Percentiles rank a stretch among this genome's conserved stretches.
Conservation (phyloP, 768 basidiomycete species). For the Suillus hirtellus region DNA sequence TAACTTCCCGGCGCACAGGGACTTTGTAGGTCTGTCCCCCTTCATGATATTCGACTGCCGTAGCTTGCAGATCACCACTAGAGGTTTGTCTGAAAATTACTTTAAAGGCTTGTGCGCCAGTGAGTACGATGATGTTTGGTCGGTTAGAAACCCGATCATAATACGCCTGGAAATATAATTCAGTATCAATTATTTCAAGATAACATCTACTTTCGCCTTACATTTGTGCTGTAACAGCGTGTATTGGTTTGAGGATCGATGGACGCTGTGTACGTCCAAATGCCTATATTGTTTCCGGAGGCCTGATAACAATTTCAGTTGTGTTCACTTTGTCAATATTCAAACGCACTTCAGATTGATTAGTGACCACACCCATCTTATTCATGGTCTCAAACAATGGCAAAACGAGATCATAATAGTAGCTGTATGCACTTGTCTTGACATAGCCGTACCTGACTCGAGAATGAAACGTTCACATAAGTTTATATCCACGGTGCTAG, state of each 20-base stretch:
- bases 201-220: background rate
- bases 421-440: slow-evolving; percentile 20
- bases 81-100: slow-evolving; percentile 17
- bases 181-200: background rate
- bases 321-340: background rate
- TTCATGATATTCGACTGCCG: slow-evolving; percentile 24
- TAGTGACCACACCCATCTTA: slow-evolving; percentile 17
- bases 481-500: background rate
- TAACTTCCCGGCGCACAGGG: slow-evolving; percentile 22
- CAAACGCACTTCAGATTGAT: slow-evolving; percentile 16
- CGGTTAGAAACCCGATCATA: slow-evolving; percentile 20
- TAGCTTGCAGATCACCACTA: slow-evolving; percentile 13
- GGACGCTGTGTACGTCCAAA: slow-evolving; percentile 21
- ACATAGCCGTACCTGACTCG: slow-evolving; percentile 14
- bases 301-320: slow-evolving; percentile 7
- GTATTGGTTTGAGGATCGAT: slow-evolving; percentile 19
- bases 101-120: slow-evolving; percentile 26
- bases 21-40: slow-evolving; percentile 20
- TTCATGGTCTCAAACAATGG: slow-evolving; percentile 21
- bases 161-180: slow-evolving; percentile 15
- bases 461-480: background rate
- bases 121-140: slow-evolving; percentile 26
- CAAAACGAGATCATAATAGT: slow-evolving; percentile 17
- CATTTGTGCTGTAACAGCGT: slow-evolving; percentile 19
- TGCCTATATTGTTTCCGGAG: slow-evolving; percentile 18